Conservation (phyloP, 176 grass and related monocot genomes). For the Typha latifolia region DNA sequence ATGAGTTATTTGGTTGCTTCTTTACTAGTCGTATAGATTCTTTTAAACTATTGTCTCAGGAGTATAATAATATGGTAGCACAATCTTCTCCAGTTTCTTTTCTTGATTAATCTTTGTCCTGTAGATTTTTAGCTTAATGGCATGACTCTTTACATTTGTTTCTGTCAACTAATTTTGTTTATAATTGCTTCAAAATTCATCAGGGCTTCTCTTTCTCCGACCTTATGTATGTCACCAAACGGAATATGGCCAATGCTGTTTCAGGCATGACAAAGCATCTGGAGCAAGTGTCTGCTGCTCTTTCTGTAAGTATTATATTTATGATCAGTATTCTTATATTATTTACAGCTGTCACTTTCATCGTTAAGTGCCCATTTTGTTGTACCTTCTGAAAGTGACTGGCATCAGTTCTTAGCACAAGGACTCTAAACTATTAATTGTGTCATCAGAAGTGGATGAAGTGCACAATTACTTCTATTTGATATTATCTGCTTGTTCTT, state of each 20-base stretch:
- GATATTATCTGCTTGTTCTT: no score
- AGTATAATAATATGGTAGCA: background rate
- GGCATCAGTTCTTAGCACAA: background rate
- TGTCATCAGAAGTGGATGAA: no score
- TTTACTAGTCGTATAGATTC: background rate
- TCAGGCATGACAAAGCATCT: slow-evolving; percentile 89
- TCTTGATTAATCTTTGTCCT: background rate
- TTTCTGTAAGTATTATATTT: slow-evolving; percentile 50
- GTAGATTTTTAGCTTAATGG: background rate
- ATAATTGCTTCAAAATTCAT: background rate
- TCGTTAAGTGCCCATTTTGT: background rate
- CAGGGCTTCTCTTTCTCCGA: slow-evolving; percentile 77
- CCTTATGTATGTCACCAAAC: slow-evolving; percentile 96
- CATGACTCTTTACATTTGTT: background rate
- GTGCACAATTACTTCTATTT: no score
- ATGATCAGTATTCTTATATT: background rate
- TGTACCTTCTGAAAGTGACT: background rate
- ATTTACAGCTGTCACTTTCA: background rate
- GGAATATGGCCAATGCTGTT: slow-evolving; percentile 78
- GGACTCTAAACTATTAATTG: no score
- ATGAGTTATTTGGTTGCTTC: background rate
- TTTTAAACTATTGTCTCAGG: background rate
- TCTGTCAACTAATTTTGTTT: slow-evolving; percentile 3
- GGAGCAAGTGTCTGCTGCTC: slow-evolving; percentile 74
- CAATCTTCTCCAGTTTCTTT: background rate